Base-by-base conservation (phyloP, 805 yeast genomes). In the Hanseniaspora pseudoguilliermondii region DNA sequence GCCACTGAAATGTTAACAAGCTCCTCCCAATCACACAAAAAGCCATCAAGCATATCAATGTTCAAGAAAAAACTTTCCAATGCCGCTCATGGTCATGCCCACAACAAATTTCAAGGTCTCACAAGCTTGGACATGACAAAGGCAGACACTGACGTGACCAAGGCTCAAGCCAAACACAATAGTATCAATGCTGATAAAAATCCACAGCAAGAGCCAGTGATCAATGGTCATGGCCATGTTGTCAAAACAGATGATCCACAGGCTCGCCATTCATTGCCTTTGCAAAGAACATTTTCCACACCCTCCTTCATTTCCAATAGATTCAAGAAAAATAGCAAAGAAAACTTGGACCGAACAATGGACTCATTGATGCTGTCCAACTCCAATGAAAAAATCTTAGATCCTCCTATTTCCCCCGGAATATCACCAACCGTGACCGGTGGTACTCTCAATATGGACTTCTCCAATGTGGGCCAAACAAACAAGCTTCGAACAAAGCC, bases 241-340 rank as follows among this genome's bases (percentile, higher is more conserved):
- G 21, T 10, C 2, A 16, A 32, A 6, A n/a, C 25, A n/a, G 36
- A 25, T 39, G 43, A 48, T 8, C 21, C 32, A 9, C 32, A n/a
- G n/a, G 21, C 16, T n/a, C 16, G 3, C 7, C 47, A 32, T 5
- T 39, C 34, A 18, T 6, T 29, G 1, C 49, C 50, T n/a, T 16
- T 53, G 27, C 34, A 27, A n/a, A 53, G 50, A 46, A 46, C 56
- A 9, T 53, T 53, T n/a, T 53, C 56, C 7, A 53, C 56, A 2
- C 40, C 56, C 11, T 53, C 50, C 5, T 53, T 53, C n/a, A 46
- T 53, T 46, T 46, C 56, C 6, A 38, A 32, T n/a, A 53, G 48
- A 46, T 46, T 53, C 13, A 53, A 53, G 18, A 44, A 35, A 16
- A 29, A 32, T 39, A 29, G 35, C 23, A 43, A 50, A 34, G 54